phyloP scores from a whole-genome alignment of 1,284 basidiomycete species.

The Vanrija pseudolonga region DNA sequence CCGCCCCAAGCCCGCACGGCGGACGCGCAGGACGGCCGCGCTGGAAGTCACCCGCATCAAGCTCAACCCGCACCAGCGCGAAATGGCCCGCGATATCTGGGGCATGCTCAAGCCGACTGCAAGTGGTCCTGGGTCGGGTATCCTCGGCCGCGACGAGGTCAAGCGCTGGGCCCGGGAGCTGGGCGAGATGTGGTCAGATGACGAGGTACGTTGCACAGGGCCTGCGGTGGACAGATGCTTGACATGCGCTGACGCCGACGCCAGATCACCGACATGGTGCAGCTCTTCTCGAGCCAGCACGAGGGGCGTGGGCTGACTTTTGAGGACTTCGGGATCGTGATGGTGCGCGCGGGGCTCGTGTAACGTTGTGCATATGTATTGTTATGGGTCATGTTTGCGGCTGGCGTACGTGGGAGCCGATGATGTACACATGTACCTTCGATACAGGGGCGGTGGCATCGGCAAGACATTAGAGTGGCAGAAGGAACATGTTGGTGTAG shows the following conservation, averaged over 20 bases:
- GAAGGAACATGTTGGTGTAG: no score
- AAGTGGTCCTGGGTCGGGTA: slow-evolving; percentile 3
- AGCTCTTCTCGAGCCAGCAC: slow-evolving; percentile 45
- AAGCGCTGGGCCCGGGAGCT: slow-evolving; percentile 39
- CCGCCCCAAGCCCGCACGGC: not conserved
- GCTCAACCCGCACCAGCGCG: slow-evolving; percentile 33
- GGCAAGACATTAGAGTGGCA: no score
- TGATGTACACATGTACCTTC: no score
- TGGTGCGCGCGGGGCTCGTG: slow-evolving; percentile 43
- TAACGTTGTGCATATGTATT: slow-evolving; percentile 3
- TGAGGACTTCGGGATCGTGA: slow-evolving; percentile 46
- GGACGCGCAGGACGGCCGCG: not conserved
- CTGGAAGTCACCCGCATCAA: slow-evolving; percentile 11
- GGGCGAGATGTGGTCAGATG: slow-evolving; percentile 48
- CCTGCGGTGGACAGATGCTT: not conserved
- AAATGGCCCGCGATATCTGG: slow-evolving; percentile 42
- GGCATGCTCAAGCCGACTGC: slow-evolving; percentile 37
- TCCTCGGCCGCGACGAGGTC: slow-evolving; percentile 42
- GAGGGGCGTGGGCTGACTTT: slow-evolving; percentile 42
- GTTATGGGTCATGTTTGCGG: no score
- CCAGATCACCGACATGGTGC: slow-evolving; percentile 49
- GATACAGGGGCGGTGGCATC: no score
- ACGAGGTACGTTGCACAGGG: slow-evolving; percentile 45
- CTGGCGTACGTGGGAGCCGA: no score
- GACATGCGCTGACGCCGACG: not conserved